A percentile compares a stretch with the other conserved stretches of the same genome.
These are phyloP conservation scores for Diplodia intermedia DNA, from an alignment of 2,329 filamentous ascomycete genomes.

Conservation along the genomic window DNA sequence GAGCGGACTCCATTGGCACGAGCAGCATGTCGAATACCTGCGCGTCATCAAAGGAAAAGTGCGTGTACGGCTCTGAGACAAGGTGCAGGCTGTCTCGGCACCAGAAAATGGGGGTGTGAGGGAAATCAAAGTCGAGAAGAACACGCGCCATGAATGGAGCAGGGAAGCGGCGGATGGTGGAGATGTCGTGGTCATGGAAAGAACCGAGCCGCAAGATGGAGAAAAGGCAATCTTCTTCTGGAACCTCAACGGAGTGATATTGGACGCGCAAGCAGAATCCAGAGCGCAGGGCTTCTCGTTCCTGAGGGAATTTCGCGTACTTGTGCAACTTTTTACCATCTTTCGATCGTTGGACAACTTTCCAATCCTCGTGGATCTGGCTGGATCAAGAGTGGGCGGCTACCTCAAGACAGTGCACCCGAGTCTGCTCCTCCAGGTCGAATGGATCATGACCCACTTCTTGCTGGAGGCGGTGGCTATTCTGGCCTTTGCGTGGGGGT, in stretches of 20 bases:
- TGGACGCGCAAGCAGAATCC: conserved; percentile 37
- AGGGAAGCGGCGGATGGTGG: conserved; percentile 45
- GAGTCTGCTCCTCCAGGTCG: neutral
- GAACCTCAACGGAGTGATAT: conserved; percentile 56
- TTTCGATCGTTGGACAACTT: conserved; percentile 45
- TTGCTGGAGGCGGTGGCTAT: neutral
- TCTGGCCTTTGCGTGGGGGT: neutral
- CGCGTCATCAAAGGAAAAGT: conserved; percentile 52
- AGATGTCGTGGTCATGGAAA: conserved; percentile 55
- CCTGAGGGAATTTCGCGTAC: conserved; percentile 35
- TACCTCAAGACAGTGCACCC: neutral
- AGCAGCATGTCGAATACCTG: conserved; percentile 56
- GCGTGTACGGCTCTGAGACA: conserved; percentile 36
- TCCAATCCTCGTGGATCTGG: conserved; percentile 40
- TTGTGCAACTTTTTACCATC: conserved; percentile 39
- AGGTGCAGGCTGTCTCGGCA: conserved; percentile 32
- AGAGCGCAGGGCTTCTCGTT: neutral
- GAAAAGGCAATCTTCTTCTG: conserved; percentile 59
- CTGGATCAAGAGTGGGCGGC: neutral
- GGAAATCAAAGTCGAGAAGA: conserved; percentile 48
- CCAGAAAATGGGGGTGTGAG: conserved; percentile 28
- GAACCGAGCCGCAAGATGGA: conserved; percentile 56
- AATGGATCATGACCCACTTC: neutral
- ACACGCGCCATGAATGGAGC: conserved; percentile 57
- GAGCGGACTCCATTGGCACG: conserved; percentile 60